Evolutionary conservation across 495 filamentous ascomycete genomes (phyloP), one percentile per base, ranked within the genome.

Genomic region (Trichoderma erinaceum): DNA sequence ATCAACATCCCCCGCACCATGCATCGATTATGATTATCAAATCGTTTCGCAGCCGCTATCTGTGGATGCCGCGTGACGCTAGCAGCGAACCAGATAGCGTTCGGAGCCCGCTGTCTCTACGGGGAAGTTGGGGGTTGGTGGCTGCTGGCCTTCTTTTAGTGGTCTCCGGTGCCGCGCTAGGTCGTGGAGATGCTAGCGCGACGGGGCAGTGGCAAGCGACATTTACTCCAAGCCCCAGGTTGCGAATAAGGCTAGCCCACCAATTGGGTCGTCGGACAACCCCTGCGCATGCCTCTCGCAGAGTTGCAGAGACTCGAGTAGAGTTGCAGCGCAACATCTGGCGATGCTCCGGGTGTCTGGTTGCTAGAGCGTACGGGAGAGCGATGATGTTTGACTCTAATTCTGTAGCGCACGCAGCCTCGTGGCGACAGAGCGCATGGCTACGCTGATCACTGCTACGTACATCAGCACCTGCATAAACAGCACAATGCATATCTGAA

Each of bases 41-140:
- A 61, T 61, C 10, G 56, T 61, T 61, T 61, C 25, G 56, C 56
- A 35, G 56, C 56, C 27, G 56, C 56, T 61, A 61, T 61, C 56
- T 29, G 56, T 61, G 56, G 56, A 61, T 61, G 56, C 56, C 56
- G 56, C 56, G 23, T 32, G 56, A 29, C n/a, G 56, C 56, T n/a
- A 12, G 23, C 56, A 61, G 27, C 23, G 56, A 29, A 32, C 56
- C 56, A 61, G 56, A 61, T 61, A 61, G 56, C 4, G 23, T 16
- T 48, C 44, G 13, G 44, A 38, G 48, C 48, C 48, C 48, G 21
- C 48, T 61, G 56, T n/a, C 23, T 25, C 56, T 61, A 61, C 27
- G 56, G 56, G 56, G 56, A 32, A 61, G 56, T 61, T 61, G 56
- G 56, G 56, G 56, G 56, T 52, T 52, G 48, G 18, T 7, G 18